phyloP scores from a whole-genome alignment of 805 yeast genomes.

The Pichia membranifaciens region DNA sequence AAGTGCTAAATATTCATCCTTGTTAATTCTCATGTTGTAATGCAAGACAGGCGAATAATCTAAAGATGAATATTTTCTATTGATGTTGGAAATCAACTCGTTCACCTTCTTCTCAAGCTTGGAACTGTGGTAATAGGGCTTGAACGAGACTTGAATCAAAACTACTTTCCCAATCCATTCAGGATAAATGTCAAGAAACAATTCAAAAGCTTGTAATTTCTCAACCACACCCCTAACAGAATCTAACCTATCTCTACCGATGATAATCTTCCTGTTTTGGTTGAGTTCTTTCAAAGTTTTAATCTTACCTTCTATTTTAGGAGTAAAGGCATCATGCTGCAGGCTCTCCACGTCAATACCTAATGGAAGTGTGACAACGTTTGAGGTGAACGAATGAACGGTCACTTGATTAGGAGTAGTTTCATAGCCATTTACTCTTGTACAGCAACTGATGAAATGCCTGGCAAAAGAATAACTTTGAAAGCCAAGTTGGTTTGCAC shows the following conservation, averaged over 20 bases:
- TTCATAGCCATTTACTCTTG: slow-evolving; percentile 82
- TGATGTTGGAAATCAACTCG: slow-evolving; percentile 76
- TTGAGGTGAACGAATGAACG: slow-evolving; percentile 72
- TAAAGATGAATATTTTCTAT: slow-evolving; percentile 76
- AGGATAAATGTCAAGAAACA: slow-evolving; percentile 84
- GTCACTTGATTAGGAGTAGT: slow-evolving; percentile 50
- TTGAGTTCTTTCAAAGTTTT: slow-evolving; percentile 57
- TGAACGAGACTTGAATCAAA: slow-evolving; percentile 85
- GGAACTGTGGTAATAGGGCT: slow-evolving; percentile 55
- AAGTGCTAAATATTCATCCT: slow-evolving; percentile 84
- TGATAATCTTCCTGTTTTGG: slow-evolving; percentile 65
- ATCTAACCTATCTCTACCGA: slow-evolving; percentile 92
- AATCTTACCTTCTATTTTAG: slow-evolving; percentile 55
- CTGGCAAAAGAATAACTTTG: slow-evolving; percentile 83
- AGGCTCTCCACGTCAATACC: slow-evolving; percentile 79
- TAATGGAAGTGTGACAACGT: slow-evolving; percentile 73
- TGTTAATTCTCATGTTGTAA: slow-evolving; percentile 82
- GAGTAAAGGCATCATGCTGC: slow-evolving; percentile 53
- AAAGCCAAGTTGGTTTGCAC: slow-evolving; percentile 80
- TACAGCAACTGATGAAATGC: slow-evolving; percentile 87
- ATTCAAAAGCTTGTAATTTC: slow-evolving; percentile 85
- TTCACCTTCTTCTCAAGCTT: slow-evolving; percentile 75
- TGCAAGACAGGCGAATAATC: slow-evolving; percentile 87
- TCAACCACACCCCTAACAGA: slow-evolving; percentile 90
- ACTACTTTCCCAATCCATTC: slow-evolving; percentile 82